Conservation (phyloP, 345 rosid species). For the Pugionium cornutum region DNA sequence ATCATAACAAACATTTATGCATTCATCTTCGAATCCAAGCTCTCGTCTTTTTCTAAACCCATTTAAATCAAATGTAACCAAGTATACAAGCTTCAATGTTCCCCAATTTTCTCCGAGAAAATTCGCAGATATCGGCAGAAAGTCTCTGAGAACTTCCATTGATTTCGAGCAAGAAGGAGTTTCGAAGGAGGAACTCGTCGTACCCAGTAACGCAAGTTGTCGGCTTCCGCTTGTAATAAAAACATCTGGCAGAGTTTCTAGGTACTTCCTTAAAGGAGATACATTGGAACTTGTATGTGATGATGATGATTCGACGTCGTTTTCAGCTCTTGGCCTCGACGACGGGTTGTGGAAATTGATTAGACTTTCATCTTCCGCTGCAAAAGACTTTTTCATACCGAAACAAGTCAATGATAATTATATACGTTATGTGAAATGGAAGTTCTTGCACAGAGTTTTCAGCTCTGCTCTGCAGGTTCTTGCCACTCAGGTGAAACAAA, state of each 20-base stretch:
- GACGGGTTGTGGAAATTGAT: slow-evolving; percentile 39
- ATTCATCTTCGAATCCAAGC: slow-evolving; percentile 18
- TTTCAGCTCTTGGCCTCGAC: slow-evolving; percentile 16
- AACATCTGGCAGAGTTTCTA: slow-evolving; percentile 29
- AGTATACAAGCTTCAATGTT: slow-evolving; percentile 10
- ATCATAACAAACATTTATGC: slow-evolving; percentile 17
- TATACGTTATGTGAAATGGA: slow-evolving; percentile 80
- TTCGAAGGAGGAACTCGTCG: slow-evolving; percentile 18
- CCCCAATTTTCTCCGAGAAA: slow-evolving; percentile 2
- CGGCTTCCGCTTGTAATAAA: slow-evolving; percentile 27
- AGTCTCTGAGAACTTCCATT: slow-evolving; percentile 33
- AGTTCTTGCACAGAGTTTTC: slow-evolving; percentile 81
- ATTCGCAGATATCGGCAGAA: neutral
- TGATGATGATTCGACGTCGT: slow-evolving; percentile 20
- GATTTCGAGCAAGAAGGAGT: slow-evolving; percentile 14
- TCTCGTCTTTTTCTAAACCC: slow-evolving; percentile 26
- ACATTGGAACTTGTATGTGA: slow-evolving; percentile 25
- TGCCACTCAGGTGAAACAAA: slow-evolving; percentile 74
- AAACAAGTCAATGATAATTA: slow-evolving; percentile 65
- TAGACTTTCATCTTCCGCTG: slow-evolving; percentile 45
- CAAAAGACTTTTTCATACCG: slow-evolving; percentile 73
- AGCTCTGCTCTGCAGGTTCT: slow-evolving; percentile 93
- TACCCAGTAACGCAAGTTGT: neutral
- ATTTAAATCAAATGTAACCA: slow-evolving; percentile 13
- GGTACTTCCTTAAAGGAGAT: slow-evolving; percentile 31